These are phyloP conservation scores for Metschnikowia gruessii DNA, from an alignment of 805 yeast species.

Conservation along the genomic window DNA sequence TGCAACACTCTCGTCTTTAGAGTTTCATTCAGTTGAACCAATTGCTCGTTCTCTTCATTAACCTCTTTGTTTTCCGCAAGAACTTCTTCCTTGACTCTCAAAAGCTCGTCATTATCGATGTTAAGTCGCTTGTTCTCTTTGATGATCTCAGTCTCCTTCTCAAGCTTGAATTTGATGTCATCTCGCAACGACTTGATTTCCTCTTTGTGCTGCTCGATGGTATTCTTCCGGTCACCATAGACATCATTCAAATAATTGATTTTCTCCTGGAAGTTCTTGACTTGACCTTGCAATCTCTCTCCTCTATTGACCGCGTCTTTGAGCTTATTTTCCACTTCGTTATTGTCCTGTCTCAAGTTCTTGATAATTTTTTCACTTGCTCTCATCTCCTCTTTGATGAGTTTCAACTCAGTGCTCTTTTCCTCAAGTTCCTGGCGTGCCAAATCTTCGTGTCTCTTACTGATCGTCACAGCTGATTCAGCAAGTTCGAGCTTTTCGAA, in stretches of 20 bases:
- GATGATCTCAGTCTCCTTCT: constrained; percentile 62
- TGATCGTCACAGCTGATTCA: constrained; percentile 65
- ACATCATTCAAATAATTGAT: constrained; percentile 24
- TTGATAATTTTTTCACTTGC: constrained; percentile 53
- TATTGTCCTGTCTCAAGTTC: constrained; percentile 31
- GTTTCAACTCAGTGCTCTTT: constrained; percentile 52
- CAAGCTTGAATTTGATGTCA: constrained; percentile 53
- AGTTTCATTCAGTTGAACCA: constrained; percentile 31
- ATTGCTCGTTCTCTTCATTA: constrained; percentile 41
- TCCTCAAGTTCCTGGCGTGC: constrained; percentile 52
- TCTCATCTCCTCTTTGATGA: constrained; percentile 51
- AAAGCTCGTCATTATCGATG: constrained; percentile 53
- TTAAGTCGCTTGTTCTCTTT: constrained; percentile 61
- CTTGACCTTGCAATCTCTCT: constrained; percentile 12
- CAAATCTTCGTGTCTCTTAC: constrained; percentile 59
- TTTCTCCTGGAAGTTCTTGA: constrained; percentile 25
- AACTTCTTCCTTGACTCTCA: constrained; percentile 25
- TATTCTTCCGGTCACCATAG: constrained; percentile 24
- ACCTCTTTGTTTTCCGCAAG: constrained; percentile 35
- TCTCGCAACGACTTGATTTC: constrained; percentile 55
- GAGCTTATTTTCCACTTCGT: constrained; percentile 28
- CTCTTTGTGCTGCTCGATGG: constrained; percentile 35
- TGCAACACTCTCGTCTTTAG: constrained; percentile 28
- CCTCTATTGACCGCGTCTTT: constrained; percentile 19
- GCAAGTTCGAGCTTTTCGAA: constrained; percentile 71